Conservation (phyloP, 2,329 filamentous ascomycete genomes). For the Lachnellula subtilissima region DNA sequence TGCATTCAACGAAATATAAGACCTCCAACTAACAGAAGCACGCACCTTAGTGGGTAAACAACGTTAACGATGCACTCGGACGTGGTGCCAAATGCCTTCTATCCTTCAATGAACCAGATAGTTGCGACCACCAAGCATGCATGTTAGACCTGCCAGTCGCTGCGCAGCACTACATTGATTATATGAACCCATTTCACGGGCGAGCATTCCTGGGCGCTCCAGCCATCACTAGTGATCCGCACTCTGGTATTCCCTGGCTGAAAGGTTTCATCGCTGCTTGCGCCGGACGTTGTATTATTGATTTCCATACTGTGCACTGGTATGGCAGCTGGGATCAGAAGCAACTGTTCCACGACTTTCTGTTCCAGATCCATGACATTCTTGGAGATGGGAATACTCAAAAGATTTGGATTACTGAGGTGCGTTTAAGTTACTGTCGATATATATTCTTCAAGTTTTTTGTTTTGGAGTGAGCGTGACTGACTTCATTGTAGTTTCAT, state of each 20-base stretch:
- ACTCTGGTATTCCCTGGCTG: slow-evolving; percentile 37
- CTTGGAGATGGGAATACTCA: not conserved
- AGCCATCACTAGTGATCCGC: slow-evolving; percentile 37
- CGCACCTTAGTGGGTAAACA: not conserved
- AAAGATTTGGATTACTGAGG: slow-evolving; percentile 18
- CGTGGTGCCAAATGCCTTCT: slow-evolving; percentile 1
- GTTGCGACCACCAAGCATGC: not conserved
- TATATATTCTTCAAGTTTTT: not conserved
- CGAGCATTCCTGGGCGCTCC: slow-evolving; percentile 39
- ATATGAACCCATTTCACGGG: slow-evolving; percentile 38
- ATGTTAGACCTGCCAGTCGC: slow-evolving; percentile 20
- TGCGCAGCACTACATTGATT: slow-evolving; percentile 33
- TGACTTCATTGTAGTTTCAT: slow-evolving; percentile 33
- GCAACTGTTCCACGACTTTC: slow-evolving; percentile 36
- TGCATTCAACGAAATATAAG: not conserved
- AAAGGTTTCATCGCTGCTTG: slow-evolving; percentile 36
- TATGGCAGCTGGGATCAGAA: not conserved
- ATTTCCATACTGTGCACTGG: slow-evolving; percentile 42
- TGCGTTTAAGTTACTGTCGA: slow-evolving; percentile 5
- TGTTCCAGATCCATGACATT: slow-evolving; percentile 29
- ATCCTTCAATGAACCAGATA: slow-evolving; percentile 5
- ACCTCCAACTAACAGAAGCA: not conserved
- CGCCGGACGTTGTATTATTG: slow-evolving; percentile 35
- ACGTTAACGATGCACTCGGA: not conserved
- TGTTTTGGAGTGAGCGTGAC: not conserved